Percentiles rank a stretch among this genome's conserved stretches.
Conservation (phyloP, 2,329 filamentous ascomycete genomes). For the Fusarium chaquense region DNA sequence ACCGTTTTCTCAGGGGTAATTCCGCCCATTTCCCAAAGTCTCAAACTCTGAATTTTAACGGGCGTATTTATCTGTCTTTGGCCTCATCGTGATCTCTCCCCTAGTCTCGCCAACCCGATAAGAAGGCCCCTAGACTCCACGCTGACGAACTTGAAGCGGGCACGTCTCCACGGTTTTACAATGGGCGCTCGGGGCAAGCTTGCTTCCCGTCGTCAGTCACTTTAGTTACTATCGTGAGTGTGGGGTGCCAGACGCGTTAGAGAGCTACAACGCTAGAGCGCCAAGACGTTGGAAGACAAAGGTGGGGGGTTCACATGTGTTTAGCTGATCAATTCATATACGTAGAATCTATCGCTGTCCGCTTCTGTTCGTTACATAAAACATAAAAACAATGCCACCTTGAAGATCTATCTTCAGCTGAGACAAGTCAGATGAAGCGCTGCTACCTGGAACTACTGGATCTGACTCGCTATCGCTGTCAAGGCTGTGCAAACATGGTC, state of each 20-base stretch:
- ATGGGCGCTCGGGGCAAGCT: conserved; percentile 33
- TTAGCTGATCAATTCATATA: neutral
- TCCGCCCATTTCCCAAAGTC: conserved; percentile 3
- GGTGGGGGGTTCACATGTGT: conserved; percentile 19
- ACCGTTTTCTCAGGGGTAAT: conserved; percentile 30
- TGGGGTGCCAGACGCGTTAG: conserved; percentile 26
- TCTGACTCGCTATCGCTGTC: conserved; percentile 18
- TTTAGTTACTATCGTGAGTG: conserved; percentile 32
- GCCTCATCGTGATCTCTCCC: conserved; percentile 4
- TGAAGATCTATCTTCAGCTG: conserved; percentile 6
- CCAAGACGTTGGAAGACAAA: conserved; percentile 12
- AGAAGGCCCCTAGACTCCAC: conserved; percentile 33
- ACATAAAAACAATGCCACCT: conserved; percentile 4
- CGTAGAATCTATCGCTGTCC: neutral
- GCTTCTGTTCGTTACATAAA: neutral
- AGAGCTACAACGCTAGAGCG: conserved; percentile 18
- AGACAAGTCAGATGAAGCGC: conserved; percentile 25
- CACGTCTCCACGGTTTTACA: conserved; percentile 33
- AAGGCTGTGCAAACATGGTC: conserved; percentile 22
- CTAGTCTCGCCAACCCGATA: conserved; percentile 25
- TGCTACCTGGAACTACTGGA: conserved; percentile 14
- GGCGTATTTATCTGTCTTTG: neutral
- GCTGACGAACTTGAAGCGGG: conserved; percentile 28
- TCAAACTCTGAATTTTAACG: conserved; percentile 23
- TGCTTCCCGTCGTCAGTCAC: conserved; percentile 20